phyloP scores from a whole-genome alignment of 148 eudicot genomes.

The Camellia sinensis region DNA sequence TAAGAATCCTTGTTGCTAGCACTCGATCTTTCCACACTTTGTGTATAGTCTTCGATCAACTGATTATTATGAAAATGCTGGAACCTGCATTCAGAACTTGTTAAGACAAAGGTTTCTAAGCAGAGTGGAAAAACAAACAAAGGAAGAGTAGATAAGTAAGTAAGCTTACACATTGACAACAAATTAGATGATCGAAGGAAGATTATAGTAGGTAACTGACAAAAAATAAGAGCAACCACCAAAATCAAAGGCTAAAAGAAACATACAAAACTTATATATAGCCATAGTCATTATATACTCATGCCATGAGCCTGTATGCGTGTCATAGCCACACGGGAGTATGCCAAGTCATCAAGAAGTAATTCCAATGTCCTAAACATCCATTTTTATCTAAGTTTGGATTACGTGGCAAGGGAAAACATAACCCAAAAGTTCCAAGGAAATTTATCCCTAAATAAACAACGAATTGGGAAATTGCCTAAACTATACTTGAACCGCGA shows the following conservation, averaged over 20 bases:
- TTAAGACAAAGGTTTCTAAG: background rate
- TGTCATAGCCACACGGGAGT: background rate
- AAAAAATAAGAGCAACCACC: background rate
- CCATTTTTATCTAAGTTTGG: background rate
- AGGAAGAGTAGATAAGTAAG: background rate
- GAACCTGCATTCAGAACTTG: background rate
- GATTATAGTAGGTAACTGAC: background rate
- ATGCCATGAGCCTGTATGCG: too few relatives aligned
- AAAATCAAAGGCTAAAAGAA: background rate
- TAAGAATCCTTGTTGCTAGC: background rate
- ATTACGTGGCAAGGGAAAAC: background rate
- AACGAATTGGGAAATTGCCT: background rate
- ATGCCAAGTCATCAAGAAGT: constrained; percentile 1
- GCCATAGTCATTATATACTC: background rate
- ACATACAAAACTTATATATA: background rate
- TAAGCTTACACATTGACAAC: background rate
- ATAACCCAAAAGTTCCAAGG: background rate
- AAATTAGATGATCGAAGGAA: background rate
- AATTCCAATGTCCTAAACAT: constrained; percentile 1
- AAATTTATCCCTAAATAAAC: background rate
- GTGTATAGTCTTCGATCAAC: background rate
- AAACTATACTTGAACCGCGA: background rate
- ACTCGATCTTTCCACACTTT: background rate
- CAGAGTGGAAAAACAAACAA: background rate
- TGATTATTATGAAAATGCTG: background rate